Evolutionary conservation across 2,329 filamentous ascomycete genomes (phyloP).

Genomic region (Dothideomycetes sp.): DNA sequence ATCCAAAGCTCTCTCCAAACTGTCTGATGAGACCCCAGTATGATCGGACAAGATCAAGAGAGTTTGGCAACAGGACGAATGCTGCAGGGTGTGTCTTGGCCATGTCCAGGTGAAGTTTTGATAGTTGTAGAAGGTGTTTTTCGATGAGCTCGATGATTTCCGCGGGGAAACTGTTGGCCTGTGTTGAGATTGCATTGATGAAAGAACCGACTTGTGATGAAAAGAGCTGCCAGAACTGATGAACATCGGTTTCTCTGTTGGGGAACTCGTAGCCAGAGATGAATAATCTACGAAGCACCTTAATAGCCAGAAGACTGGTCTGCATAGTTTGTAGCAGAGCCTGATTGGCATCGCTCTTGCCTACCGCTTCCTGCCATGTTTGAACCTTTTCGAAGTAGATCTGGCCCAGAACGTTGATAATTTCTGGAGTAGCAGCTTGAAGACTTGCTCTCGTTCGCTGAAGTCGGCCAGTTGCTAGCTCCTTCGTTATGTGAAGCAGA

Average conservation of each 20-base stretch:
- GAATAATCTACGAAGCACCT: slow-evolving; percentile 68
- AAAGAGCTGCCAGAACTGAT: slow-evolving; percentile 71
- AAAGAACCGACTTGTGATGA: slow-evolving; percentile 71
- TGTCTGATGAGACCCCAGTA: slow-evolving; percentile 79
- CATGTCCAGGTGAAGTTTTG: slow-evolving; percentile 87
- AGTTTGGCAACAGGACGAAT: slow-evolving; percentile 73
- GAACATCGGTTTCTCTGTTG: slow-evolving; percentile 65
- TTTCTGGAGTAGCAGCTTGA: slow-evolving; percentile 69
- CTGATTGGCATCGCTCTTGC: slow-evolving; percentile 36
- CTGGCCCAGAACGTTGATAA: slow-evolving; percentile 67
- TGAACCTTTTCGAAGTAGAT: slow-evolving; percentile 70
- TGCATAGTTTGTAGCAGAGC: slow-evolving; percentile 57
- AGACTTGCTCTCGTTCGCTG: slow-evolving; percentile 66
- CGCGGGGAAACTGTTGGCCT: slow-evolving; percentile 43
- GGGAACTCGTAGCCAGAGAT: slow-evolving; percentile 77
- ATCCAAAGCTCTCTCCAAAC: slow-evolving; percentile 65
- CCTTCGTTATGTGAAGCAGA: slow-evolving; percentile 80
- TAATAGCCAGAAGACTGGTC: slow-evolving; percentile 70
- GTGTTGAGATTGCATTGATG: slow-evolving; percentile 52
- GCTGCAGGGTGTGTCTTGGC: slow-evolving; percentile 68
- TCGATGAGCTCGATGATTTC: slow-evolving; percentile 50
- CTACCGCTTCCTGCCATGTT: slow-evolving; percentile 45
- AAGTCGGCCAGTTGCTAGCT: slow-evolving; percentile 72
- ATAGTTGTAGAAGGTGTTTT: slow-evolving; percentile 80
- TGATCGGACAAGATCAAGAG: slow-evolving; percentile 63